Conservation (phyloP, 805 yeast genomes). For the Saturnispora mendoncae region DNA sequence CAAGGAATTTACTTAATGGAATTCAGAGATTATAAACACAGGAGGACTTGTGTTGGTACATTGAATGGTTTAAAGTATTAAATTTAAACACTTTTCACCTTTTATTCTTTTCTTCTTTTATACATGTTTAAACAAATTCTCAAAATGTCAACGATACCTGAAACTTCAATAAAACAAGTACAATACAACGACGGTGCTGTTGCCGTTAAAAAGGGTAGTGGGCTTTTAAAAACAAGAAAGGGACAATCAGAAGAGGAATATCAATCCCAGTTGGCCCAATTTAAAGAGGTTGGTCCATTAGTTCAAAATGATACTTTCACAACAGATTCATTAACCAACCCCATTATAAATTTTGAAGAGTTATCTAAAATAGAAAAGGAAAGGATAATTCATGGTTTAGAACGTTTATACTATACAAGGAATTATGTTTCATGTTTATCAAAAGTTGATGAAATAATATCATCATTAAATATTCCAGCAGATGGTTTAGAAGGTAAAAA, state of each 20-base stretch:
- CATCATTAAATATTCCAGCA: conserved; percentile 21
- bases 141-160: neutral
- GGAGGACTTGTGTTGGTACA: conserved; percentile 63
- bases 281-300: conserved; percentile 48
- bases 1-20: conserved; percentile 75
- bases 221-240: conserved; percentile 46
- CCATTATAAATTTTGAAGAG: conserved; percentile 15
- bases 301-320: conserved; percentile 8
- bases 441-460: conserved; percentile 30
- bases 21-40: conserved; percentile 56
- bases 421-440: conserved; percentile 45
- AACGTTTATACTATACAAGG: conserved; percentile 49
- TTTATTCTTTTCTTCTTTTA: neutral
- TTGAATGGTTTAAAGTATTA: conserved; percentile 47
- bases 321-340: conserved; percentile 16
- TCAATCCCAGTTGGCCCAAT: conserved; percentile 41
- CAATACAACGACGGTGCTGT: conserved; percentile 34
- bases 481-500: conserved; percentile 26
- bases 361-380: conserved; percentile 48
- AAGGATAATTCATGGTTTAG: conserved; percentile 49
- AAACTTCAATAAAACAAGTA: conserved; percentile 10
- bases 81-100: neutral
- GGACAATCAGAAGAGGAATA: conserved; percentile 65
- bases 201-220: conserved; percentile 37
- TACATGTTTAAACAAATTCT: conserved; percentile 1